Evolutionary conservation across 495 filamentous ascomycete species (phyloP).

Genomic region (Aspergillus cristatus): DNA sequence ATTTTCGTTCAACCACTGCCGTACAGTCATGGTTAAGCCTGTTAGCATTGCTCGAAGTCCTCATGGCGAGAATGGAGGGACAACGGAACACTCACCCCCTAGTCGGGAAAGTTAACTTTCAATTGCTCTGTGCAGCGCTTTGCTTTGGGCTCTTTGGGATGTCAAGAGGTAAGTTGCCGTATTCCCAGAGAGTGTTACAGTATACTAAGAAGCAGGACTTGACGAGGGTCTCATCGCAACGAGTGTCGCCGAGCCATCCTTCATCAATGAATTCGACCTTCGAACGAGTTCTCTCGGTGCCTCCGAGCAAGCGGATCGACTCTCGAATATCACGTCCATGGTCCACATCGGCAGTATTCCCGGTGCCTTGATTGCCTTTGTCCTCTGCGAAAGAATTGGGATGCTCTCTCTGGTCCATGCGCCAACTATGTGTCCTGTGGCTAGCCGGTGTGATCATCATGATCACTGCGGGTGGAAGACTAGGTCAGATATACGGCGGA

Average conservation of each 20-base stretch:
- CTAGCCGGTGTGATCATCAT: conserved; percentile 47
- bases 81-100: neutral
- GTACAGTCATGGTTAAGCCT: too few relatives aligned
- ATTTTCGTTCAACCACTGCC: too few relatives aligned
- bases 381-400: conserved; percentile 49
- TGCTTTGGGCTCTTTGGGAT: conserved; percentile 13
- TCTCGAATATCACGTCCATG: conserved; percentile 55
- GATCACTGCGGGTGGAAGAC: conserved; percentile 42
- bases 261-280: conserved; percentile 10
- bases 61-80: neutral
- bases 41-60: too few relatives aligned
- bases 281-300: conserved; percentile 36
- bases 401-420: conserved; percentile 53
- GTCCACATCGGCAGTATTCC: conserved; percentile 51
- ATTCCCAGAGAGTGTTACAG: neutral
- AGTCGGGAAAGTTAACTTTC: conserved; percentile 1
- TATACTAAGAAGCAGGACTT: conserved; percentile 15
- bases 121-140: conserved; percentile 9
- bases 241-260: conserved; percentile 20
- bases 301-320: conserved; percentile 35
- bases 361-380: conserved; percentile 49
- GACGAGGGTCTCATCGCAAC: conserved; percentile 52
- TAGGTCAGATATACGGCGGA: conserved; percentile 50
- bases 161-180: conserved; percentile 7
- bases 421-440: conserved; percentile 49